A percentile compares a stretch with the other conserved stretches of the same genome.
These are phyloP conservation scores for Penicillium sp. DNA, from an alignment of 2,329 filamentous ascomycete species.

Conservation along the genomic window DNA sequence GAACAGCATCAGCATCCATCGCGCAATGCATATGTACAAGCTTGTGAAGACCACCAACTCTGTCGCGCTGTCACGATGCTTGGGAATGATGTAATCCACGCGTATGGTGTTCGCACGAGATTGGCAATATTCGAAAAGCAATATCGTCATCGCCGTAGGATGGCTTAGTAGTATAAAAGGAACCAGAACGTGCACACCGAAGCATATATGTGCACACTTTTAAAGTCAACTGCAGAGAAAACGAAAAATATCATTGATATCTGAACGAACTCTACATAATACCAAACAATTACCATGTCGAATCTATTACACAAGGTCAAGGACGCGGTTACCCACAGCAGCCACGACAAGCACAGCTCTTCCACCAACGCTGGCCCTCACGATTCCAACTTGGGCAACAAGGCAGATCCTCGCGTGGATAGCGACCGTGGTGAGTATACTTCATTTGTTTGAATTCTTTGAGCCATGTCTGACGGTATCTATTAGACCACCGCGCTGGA, in stretches of 20 bases:
- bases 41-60: too few relatives aligned
- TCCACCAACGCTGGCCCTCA: constrained; percentile 31
- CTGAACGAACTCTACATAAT: background rate
- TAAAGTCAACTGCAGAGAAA: background rate
- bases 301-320: constrained; percentile 15
- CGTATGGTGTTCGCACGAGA: background rate
- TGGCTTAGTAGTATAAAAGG: background rate
- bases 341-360: constrained; percentile 12
- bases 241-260: too few relatives aligned
- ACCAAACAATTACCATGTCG: constrained; percentile 9
- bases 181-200: too few relatives aligned
- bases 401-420: constrained; percentile 30
- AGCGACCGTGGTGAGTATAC: constrained; percentile 20
- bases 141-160: background rate
- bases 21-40: too few relatives aligned
- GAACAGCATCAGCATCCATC: background rate
- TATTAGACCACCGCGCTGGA: constrained; percentile 12
- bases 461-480: background rate
- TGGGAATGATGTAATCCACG: background rate
- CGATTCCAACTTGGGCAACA: constrained; percentile 36
- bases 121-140: too few relatives aligned
- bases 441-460: background rate
- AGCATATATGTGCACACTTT: too few relatives aligned
- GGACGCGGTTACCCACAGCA: constrained; percentile 8
- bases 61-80: background rate